phyloP scores from a whole-genome alignment of 306 rosid genomes.

The Albizia julibrissin region DNA sequence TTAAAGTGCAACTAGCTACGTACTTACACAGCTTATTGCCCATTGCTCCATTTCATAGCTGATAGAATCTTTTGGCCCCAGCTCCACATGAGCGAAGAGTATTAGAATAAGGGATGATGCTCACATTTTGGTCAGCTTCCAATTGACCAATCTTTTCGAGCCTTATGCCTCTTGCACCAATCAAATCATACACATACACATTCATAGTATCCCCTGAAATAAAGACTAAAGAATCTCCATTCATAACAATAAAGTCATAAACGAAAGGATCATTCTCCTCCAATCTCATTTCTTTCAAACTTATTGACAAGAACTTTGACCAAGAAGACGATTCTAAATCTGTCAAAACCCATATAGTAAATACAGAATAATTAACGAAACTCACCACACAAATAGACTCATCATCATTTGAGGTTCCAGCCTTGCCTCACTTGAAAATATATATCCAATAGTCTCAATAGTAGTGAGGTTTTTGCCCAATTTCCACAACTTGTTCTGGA shows the following conservation, averaged over 20 bases:
- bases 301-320: background rate
- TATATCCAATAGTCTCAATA: too few relatives aligned
- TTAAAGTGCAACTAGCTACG: too few relatives aligned
- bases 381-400: background rate
- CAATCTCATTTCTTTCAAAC: background rate
- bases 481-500: background rate
- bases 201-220: background rate
- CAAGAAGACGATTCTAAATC: background rate
- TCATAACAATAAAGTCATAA: background rate
- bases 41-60: too few relatives aligned
- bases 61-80: background rate
- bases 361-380: accelerated
- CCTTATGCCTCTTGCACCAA: background rate
- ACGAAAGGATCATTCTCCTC: background rate
- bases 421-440: background rate
- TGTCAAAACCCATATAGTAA: background rate
- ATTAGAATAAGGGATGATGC: background rate
- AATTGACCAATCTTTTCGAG: too few relatives aligned
- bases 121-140: too few relatives aligned
- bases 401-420: background rate
- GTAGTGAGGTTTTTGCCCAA: too few relatives aligned
- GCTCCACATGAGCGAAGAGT: background rate
- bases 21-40: too few relatives aligned
- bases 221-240: background rate
- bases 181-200: background rate